Percentiles rank a stretch among this genome's conserved stretches.
Evolutionary conservation across 176 grass and related monocot genomes (phyloP).

Genomic region (Bonia amplexicaulis): DNA sequence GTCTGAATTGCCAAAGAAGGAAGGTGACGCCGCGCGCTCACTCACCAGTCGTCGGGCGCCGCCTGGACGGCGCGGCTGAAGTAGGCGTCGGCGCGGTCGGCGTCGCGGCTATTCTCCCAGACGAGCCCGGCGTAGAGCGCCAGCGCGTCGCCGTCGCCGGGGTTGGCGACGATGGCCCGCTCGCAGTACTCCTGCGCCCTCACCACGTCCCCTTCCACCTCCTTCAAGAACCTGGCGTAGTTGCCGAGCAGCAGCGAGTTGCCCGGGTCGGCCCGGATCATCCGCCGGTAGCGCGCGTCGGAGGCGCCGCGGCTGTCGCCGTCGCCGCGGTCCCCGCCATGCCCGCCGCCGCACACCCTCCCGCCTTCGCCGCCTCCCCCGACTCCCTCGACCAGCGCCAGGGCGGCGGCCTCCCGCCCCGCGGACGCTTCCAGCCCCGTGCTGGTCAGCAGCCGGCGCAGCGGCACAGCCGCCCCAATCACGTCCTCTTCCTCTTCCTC

Average conservation of each 20-base stretch:
- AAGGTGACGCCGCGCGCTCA: neutral
- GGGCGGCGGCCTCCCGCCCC: neutral
- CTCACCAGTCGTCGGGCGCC: slow-evolving; percentile 60
- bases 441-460: slow-evolving; percentile 43
- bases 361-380: neutral
- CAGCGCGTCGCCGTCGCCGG: slow-evolving; percentile 40
- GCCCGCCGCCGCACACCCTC: neutral
- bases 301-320: neutral
- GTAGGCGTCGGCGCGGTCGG: slow-evolving; percentile 49
- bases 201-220: slow-evolving; percentile 36
- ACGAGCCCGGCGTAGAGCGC: slow-evolving; percentile 57
- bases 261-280: slow-evolving; percentile 48
- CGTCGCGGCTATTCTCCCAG: slow-evolving; percentile 54
- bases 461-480: neutral
- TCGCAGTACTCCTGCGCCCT: slow-evolving; percentile 54
- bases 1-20: neutral
- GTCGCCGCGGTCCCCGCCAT: neutral
- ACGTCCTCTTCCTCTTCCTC: neutral
- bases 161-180: slow-evolving; percentile 50
- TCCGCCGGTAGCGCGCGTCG: slow-evolving; percentile 38
- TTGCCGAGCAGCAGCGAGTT: slow-evolving; percentile 56
- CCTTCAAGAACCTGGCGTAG: slow-evolving; percentile 57
- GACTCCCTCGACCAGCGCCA: slow-evolving; percentile 17
- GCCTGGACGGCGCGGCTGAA: slow-evolving; percentile 59
- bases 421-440: slow-evolving; percentile 28